Percentiles rank a stretch among this genome's conserved stretches.
These are phyloP conservation scores for Tolypocladium tropicale DNA, from an alignment of 2,329 filamentous ascomycete genomes.

Conservation along the genomic window DNA sequence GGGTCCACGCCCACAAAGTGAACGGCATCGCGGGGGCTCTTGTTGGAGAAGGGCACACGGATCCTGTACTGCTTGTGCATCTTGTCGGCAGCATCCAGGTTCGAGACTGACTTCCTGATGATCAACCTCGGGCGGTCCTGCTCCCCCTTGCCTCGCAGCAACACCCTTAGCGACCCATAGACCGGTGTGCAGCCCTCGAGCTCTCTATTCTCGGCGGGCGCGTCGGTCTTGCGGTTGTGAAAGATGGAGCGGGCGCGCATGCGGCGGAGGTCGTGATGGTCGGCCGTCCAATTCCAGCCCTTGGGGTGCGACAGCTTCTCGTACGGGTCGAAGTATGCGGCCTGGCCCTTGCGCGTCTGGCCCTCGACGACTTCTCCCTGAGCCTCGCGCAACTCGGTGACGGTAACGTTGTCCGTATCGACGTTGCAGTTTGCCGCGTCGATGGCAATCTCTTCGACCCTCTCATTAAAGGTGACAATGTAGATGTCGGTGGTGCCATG, in stretches of 20 bases:
- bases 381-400: slow-evolving; percentile 29
- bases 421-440: slow-evolving; percentile 55
- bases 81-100: slow-evolving; percentile 19
- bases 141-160: slow-evolving; percentile 28
- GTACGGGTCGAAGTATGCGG: slow-evolving; percentile 55
- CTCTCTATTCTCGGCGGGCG: slow-evolving; percentile 45
- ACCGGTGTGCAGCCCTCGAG: slow-evolving; percentile 44
- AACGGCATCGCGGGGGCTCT: slow-evolving; percentile 70
- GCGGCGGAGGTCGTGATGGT: slow-evolving; percentile 67
- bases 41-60: slow-evolving; percentile 66
- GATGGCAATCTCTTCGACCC: slow-evolving; percentile 46
- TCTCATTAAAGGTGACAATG: slow-evolving; percentile 53
- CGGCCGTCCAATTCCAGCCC: slow-evolving; percentile 51
- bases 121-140: slow-evolving; percentile 30
- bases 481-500: slow-evolving; percentile 74
- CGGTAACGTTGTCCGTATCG: slow-evolving; percentile 40
- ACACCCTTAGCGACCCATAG: slow-evolving; percentile 40
- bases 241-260: slow-evolving; percentile 51
- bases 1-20: slow-evolving; percentile 84
- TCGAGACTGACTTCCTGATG: slow-evolving; percentile 31
- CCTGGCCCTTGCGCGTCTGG: slow-evolving; percentile 28
- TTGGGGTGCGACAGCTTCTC: slow-evolving; percentile 49
- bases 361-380: slow-evolving; percentile 24
- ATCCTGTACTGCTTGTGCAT: slow-evolving; percentile 38
- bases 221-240: slow-evolving; percentile 39